Percentiles rank a stretch among this genome's conserved stretches.
Conservation (phyloP, 1,284 basidiomycete species). For the Boletus smithii region DNA sequence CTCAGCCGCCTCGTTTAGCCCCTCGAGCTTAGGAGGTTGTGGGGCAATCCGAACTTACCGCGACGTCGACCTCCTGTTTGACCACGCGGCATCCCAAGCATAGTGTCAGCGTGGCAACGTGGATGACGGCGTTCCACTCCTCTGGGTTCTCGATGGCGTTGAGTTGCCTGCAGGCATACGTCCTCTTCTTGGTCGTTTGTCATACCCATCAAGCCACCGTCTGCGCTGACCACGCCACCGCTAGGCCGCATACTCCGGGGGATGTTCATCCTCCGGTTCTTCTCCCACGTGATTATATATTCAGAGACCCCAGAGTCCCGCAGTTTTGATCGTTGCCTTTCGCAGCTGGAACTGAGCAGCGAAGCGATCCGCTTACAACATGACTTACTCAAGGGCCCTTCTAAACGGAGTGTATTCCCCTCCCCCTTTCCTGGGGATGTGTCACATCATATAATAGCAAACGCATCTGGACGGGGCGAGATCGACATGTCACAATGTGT, state of each 20-base stretch:
- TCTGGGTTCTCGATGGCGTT: conserved; percentile 14
- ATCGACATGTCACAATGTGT: conserved; percentile 25
- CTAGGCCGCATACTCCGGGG: not conserved
- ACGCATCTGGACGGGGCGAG: conserved; percentile 7
- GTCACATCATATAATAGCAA: not conserved
- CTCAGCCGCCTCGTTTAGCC: conserved; percentile 3
- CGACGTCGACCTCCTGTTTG: conserved; percentile 9
- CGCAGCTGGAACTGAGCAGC: not conserved
- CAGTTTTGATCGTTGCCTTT: conserved; percentile 9
- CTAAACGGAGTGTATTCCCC: not conserved
- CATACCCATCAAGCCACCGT: conserved; percentile 26
- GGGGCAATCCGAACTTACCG: not conserved
- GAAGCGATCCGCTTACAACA: not conserved
- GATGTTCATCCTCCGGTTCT: not conserved
- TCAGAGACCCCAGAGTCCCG: conserved; percentile 8
- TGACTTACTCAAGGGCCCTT: not conserved
- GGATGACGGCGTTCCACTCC: conserved; percentile 17
- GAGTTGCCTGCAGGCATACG: not conserved
- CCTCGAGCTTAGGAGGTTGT: not conserved
- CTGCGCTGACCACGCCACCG: conserved; percentile 12
- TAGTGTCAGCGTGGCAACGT: conserved; percentile 7
- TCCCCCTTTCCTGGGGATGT: not conserved
- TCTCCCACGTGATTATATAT: conserved; percentile 12
- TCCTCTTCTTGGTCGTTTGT: conserved; percentile 2
- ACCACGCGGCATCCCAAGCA: conserved; percentile 12